Evolutionary conservation across 2,329 filamentous ascomycete genomes (phyloP), one percentile per base, ranked within the genome.

Genomic region (Xylaria sp.): DNA sequence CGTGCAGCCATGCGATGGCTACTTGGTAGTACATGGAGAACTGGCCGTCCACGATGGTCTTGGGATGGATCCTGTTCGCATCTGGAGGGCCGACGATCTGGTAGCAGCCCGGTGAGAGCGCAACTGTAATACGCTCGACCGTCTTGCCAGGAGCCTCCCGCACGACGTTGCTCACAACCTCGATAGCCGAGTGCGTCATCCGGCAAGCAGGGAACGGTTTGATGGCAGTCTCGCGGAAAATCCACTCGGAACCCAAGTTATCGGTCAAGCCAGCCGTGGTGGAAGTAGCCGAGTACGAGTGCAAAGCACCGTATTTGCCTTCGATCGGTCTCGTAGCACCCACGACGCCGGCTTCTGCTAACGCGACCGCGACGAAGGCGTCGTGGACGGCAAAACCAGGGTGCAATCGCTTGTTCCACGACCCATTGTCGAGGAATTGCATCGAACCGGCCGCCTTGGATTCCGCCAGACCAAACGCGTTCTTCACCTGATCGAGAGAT

Each of bases 11-110:
- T 12, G 75, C 70, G 18, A 75, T 66, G 10, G 76, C 76, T n/a
- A 76, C 69, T 59, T 77, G 74, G 52, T 75, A 78, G 51, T 78
- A 75, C 63, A 75, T 76, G 65, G 75, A 76, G 67, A 78, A 77
- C 55, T 78, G 76, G 13, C 71, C 76, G 51, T 78, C 76, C 25
- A 77, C 76, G 13, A 76, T 57, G 34, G 73, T 77, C 66, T 72
- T 70, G 1, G 76, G 75, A 13, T 74, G 73, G 3, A 72, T 46
- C 57, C 72, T 77, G 52, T 78, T 77, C 9, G 73, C 65, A 4
- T 70, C 67, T 0, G 69, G 69, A n/a, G 66, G 65, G 18, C 74
- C 73, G 2, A 77, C 72, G 55, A 77, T 72, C 13, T 68, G 61
- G 56, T 74, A 73, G 48, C 74, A 73, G 15, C 69, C 70, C 2